Evolutionary conservation across 2,329 filamentous ascomycete species (phyloP).

Genomic region (Alternaria sp.): DNA sequence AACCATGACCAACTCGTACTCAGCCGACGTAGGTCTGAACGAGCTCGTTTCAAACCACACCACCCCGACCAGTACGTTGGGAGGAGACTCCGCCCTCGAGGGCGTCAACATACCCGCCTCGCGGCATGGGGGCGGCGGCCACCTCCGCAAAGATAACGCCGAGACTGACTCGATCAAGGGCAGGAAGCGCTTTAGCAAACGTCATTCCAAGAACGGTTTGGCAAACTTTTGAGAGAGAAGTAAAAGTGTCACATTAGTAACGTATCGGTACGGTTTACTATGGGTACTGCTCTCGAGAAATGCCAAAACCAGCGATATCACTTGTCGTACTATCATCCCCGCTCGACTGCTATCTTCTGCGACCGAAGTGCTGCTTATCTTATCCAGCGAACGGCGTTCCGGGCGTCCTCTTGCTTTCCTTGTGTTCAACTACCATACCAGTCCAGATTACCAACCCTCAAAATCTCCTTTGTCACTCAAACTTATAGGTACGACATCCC

Average conservation of each 20-base stretch:
- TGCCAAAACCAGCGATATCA: constrained; percentile 1
- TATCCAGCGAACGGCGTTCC: constrained; percentile 9
- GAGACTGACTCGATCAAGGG: constrained; percentile 64
- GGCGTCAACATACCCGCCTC: constrained; percentile 58
- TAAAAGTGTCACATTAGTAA: too few species aligned
- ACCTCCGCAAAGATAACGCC: constrained; percentile 55
- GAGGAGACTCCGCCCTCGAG: constrained; percentile 56
- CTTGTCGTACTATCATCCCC: background rate
- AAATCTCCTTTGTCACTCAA: background rate
- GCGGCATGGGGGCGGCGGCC: constrained; percentile 51
- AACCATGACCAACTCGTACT: constrained; percentile 69
- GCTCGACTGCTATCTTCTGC: background rate
- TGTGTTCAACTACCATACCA: background rate
- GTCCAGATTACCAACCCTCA: background rate
- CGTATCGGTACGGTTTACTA: background rate
- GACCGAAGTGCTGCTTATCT: constrained; percentile 1
- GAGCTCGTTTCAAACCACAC: constrained; percentile 65
- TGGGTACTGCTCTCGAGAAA: constrained; percentile 1
- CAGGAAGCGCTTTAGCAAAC: constrained; percentile 79
- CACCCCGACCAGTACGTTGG: constrained; percentile 77
- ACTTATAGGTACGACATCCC: constrained; percentile 1
- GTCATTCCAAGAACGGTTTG: constrained; percentile 93
- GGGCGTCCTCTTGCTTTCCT: constrained; percentile 7
- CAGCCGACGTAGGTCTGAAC: constrained; percentile 56
- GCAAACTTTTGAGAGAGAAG: constrained; percentile 71